Base-by-base conservation (phyloP, 2,329 filamentous ascomycete genomes). In the Diaporthe citriasiana region DNA sequence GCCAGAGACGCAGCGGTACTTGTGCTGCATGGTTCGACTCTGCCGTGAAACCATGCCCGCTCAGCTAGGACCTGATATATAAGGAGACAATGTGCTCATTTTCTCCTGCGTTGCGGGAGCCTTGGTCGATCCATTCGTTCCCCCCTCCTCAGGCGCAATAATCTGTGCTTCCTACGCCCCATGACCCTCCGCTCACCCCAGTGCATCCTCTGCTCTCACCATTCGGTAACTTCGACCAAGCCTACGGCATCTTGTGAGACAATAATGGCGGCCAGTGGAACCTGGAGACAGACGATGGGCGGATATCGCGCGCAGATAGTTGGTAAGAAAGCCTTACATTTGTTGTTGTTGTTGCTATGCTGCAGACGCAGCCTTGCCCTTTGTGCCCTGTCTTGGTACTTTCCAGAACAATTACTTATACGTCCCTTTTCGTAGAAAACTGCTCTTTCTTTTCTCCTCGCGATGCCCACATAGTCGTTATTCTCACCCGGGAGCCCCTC, bases 401-500 rank as follows among this genome's bases (percentile, higher is more conserved):
- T 19, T 38, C 42, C 55, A 50, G 22, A 69, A 30, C 27, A 15
- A 12, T 25, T 71, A 12, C 53, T 65, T 30, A 35, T 30, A 8
- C 8, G 1, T 63, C n/a, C 47, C n/a, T 42, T 3, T 2, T 10
- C 5, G 7, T 72, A 82, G 81, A 79, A 19, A 82, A 82, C 70
- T 80, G 78, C 69, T 60, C 76, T 27, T 81, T 82, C 78, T 75
- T 79, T 71, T 77, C 76, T 50, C 70, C 70, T 10, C 56, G 72
- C 5, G 63, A 75, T 66, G 77, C 76, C 19, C 45, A 53, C 0
- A 35, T 81, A 53, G 71, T 59, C 30, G 56, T 81, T 66, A 74
- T 82, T 47, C 77, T 77, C 4, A 76, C 78, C 59, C 79, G 77
- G 70, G 79, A 82, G 68, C 76, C 77, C 15, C 66, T 76, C 10